Conservation (phyloP, 805 yeast species). For the Pichia heedii region DNA sequence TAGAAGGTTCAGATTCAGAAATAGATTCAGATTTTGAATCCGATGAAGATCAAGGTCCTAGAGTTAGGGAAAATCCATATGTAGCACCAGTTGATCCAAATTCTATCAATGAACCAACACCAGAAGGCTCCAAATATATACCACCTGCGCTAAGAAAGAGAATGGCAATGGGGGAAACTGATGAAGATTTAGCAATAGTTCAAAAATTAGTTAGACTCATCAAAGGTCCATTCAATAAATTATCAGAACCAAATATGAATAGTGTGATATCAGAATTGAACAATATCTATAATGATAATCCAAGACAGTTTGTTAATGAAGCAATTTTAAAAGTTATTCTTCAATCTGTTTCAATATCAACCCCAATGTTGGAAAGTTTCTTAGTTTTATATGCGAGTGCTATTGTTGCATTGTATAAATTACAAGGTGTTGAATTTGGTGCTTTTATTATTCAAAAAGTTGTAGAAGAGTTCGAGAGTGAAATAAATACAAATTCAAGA, state of each 20-base stretch:
- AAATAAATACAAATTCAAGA: slow-evolving; percentile 22
- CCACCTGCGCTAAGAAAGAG: slow-evolving; percentile 80
- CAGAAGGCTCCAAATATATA: slow-evolving; percentile 43
- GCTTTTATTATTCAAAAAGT: slow-evolving; percentile 73
- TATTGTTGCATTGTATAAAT: slow-evolving; percentile 61
- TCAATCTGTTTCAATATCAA: slow-evolving; percentile 55
- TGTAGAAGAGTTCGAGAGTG: slow-evolving; percentile 58
- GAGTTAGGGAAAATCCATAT: slow-evolving; percentile 62
- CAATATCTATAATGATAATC: slow-evolving; percentile 49
- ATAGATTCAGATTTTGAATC: slow-evolving; percentile 16
- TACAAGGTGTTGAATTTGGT: slow-evolving; percentile 84
- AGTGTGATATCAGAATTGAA: slow-evolving; percentile 64
- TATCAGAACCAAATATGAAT: slow-evolving; percentile 79
- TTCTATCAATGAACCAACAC: slow-evolving; percentile 11
- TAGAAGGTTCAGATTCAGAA: slow-evolving; percentile 19
- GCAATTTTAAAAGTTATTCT: slow-evolving; percentile 53
- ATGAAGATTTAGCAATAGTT: slow-evolving; percentile 35
- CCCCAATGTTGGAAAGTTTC: slow-evolving; percentile 67
- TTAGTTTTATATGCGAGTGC: slow-evolving; percentile 73
- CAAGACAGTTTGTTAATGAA: slow-evolving; percentile 76
- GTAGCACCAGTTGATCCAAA: slow-evolving; percentile 43
- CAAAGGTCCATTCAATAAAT: slow-evolving; percentile 77
- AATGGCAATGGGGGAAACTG: slow-evolving; percentile 27
- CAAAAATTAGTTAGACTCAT: slow-evolving; percentile 48
- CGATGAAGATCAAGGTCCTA: slow-evolving; percentile 24